Evolutionary conservation across 768 basidiomycete genomes (phyloP).

Genomic region (Holtermannia corniformis): DNA sequence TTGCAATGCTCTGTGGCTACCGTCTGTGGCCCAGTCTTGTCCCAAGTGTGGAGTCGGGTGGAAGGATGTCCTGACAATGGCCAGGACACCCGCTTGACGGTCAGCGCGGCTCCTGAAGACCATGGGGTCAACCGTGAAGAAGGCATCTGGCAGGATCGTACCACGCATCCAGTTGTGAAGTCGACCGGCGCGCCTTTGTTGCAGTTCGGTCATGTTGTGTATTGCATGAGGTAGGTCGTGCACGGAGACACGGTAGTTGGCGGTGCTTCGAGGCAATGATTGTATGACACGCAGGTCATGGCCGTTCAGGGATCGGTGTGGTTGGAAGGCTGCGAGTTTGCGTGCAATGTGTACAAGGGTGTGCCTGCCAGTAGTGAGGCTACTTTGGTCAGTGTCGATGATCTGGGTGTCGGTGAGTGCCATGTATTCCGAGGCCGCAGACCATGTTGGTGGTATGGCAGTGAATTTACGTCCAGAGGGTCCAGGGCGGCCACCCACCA

Average conservation of each 20-base stretch:
- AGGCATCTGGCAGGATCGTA: not conserved
- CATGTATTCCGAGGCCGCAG: not conserved
- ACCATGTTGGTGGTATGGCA: not conserved
- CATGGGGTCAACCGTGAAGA: not conserved
- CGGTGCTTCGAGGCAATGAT: no score
- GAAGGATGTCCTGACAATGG: no score
- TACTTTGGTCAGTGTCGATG: conserved; percentile 3
- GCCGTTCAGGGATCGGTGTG: no score
- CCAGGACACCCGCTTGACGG: no score
- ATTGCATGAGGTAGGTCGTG: no score
- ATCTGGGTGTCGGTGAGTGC: not conserved
- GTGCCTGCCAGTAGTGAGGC: not conserved
- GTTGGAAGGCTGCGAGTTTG: no score
- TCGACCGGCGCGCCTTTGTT: not conserved
- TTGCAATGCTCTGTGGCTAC: conserved; percentile 1
- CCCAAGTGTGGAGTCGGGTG: no score
- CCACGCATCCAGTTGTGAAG: not conserved
- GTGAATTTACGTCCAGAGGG: not conserved
- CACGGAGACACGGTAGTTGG: no score
- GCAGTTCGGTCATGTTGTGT: not conserved
- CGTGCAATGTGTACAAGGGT: no score
- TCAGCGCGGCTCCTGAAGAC: not conserved
- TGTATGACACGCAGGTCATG: no score
- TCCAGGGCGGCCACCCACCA: not conserved
- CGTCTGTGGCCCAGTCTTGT: conserved; percentile 8